phyloP scores from a whole-genome alignment of 2,329 filamentous ascomycete species.

The Venturia aucupariae region DNA sequence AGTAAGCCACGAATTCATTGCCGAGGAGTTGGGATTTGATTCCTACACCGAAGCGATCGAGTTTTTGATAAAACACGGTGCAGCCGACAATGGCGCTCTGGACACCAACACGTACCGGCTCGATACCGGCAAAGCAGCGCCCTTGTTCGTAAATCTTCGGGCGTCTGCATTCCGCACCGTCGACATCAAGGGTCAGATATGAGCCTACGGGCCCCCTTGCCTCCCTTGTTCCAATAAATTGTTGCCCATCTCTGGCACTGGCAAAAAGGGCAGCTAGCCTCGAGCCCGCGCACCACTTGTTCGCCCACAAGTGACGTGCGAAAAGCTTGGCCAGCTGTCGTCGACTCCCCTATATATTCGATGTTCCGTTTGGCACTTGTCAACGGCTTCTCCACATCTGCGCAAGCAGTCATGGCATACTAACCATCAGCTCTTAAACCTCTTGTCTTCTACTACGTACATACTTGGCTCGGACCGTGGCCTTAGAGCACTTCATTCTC shows the following conservation, averaged over 20 bases:
- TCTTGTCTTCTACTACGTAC: neutral
- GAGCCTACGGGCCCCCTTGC: conserved; percentile 25
- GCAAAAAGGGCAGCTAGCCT: neutral
- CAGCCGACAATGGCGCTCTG: conserved; percentile 1
- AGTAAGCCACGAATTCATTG: conserved; percentile 81
- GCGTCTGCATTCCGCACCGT: conserved; percentile 70
- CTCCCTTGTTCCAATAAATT: neutral
- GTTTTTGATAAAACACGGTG: conserved; percentile 59
- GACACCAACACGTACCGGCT: conserved; percentile 41
- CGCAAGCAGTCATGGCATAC: neutral
- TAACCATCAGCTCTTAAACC: conserved; percentile 4
- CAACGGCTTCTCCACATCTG: neutral
- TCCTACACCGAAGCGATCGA: conserved; percentile 82
- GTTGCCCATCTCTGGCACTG: neutral
- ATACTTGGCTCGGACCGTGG: neutral
- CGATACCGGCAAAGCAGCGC: conserved; percentile 15
- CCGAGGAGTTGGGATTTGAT: conserved; percentile 92
- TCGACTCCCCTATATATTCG: neutral
- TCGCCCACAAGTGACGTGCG: neutral
- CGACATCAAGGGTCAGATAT: conserved; percentile 97
- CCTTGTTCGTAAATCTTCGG: conserved; percentile 64
- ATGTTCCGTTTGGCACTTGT: neutral
- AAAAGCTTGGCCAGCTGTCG: neutral
- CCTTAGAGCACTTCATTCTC: neutral
- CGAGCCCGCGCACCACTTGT: neutral